phyloP scores from a whole-genome alignment of 2,329 filamentous ascomycete species.

The Cordyceps fumosorosea region DNA sequence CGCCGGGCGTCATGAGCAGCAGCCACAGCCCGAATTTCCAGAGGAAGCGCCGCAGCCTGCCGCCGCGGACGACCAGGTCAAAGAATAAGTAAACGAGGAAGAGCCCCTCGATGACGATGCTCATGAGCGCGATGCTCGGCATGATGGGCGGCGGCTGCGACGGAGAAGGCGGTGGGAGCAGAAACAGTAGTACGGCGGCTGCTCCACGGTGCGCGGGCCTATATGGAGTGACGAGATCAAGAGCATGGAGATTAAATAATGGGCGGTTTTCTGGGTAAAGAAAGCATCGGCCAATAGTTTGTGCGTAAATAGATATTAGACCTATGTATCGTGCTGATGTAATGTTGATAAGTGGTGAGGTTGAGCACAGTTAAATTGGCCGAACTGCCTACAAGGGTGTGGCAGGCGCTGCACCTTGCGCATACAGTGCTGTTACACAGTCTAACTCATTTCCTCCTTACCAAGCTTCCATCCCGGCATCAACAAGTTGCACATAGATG shows the following conservation, averaged over 20 bases:
- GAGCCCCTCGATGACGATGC: neutral
- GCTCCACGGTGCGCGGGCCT: neutral
- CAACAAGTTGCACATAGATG: too few relatives aligned
- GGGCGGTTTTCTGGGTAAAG: neutral
- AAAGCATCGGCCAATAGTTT: neutral
- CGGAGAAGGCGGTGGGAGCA: neutral
- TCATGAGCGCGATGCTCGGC: neutral
- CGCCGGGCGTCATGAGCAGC: neutral
- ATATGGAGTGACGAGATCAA: neutral
- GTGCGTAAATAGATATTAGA: neutral
- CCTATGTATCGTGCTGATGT: neutral
- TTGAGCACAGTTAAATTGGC: neutral
- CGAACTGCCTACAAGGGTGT: neutral
- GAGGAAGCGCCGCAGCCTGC: constrained; percentile 1
- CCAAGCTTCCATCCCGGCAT: too few relatives aligned
- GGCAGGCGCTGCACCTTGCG: neutral
- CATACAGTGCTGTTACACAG: too few relatives aligned
- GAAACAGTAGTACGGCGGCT: neutral
- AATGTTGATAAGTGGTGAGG: neutral
- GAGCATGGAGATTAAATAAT: neutral
- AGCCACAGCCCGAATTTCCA: constrained; percentile 4
- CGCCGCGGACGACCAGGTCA: neutral
- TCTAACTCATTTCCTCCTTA: too few relatives aligned
- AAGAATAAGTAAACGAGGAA: constrained; percentile 1
- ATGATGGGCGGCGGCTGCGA: neutral